A percentile compares a stretch with the other conserved stretches of the same genome.
These are phyloP conservation scores for Neonectria faginata DNA, from an alignment of 2,329 filamentous ascomycete genomes.

Conservation along the genomic window DNA sequence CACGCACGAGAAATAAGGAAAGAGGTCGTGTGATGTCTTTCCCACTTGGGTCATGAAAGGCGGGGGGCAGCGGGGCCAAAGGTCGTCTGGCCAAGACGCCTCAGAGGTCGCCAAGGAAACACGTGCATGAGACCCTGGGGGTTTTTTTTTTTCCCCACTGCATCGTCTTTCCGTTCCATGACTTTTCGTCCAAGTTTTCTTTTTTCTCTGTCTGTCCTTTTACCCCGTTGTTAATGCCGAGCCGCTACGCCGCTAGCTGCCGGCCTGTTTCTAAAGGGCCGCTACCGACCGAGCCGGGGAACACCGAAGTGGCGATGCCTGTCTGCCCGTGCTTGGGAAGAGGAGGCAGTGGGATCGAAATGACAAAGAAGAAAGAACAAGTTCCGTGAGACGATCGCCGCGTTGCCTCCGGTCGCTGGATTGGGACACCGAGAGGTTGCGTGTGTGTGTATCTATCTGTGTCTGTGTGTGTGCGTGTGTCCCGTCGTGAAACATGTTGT, in stretches of 20 bases:
- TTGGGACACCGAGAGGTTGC: slow-evolving; percentile 30
- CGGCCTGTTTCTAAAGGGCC: not conserved
- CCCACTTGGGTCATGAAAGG: slow-evolving; percentile 20
- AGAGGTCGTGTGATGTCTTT: slow-evolving; percentile 32
- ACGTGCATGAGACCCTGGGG: slow-evolving; percentile 29
- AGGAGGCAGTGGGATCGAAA: too few relatives aligned
- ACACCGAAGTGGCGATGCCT: not conserved
- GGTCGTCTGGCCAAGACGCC: slow-evolving; percentile 24
- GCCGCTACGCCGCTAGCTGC: not conserved
- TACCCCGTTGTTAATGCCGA: not conserved
- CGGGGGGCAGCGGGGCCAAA: slow-evolving; percentile 12
- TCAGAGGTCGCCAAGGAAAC: slow-evolving; percentile 29
- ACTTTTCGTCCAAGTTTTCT: not conserved
- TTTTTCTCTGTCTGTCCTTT: not conserved
- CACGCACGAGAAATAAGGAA: slow-evolving; percentile 3
- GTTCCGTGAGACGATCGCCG: too few relatives aligned
- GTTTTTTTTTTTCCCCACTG: not conserved
- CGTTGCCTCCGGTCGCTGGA: slow-evolving; percentile 23
- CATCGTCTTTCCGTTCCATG: not conserved
- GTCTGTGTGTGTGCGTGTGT: slow-evolving; percentile 6
- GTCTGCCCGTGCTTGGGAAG: too few relatives aligned
- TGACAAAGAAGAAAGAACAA: too few relatives aligned
- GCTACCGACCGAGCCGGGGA: not conserved
- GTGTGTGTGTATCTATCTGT: slow-evolving; percentile 1
- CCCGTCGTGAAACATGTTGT: slow-evolving; percentile 9